Conservation (phyloP, 2,329 filamentous ascomycete genomes). For the Rhinocladiella similis region DNA sequence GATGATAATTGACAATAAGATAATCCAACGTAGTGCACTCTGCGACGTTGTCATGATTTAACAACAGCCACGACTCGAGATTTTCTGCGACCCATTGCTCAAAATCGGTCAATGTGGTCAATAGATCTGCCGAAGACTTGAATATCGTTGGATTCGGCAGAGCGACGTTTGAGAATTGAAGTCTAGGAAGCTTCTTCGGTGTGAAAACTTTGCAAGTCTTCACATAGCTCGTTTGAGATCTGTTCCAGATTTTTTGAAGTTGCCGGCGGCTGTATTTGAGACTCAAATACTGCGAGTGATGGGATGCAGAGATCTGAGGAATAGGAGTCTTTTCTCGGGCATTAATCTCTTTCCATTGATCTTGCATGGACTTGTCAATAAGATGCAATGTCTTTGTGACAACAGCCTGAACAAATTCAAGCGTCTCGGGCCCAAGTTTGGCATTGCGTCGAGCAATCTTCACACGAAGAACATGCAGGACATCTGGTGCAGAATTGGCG, state of each 20-base stretch:
- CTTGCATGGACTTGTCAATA: constrained; percentile 10
- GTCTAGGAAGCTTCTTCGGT: not conserved
- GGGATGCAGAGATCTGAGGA: not conserved
- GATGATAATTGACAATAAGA: constrained; percentile 39
- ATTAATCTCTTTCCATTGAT: constrained; percentile 9
- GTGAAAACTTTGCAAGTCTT: not conserved
- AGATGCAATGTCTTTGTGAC: constrained; percentile 16
- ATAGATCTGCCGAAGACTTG: constrained; percentile 15
- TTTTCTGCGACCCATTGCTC: constrained; percentile 51
- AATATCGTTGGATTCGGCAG: constrained; percentile 11
- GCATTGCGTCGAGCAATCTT: constrained; percentile 47
- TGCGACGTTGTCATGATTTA: constrained; percentile 23
- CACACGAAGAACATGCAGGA: constrained; percentile 43
- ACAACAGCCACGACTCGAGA: constrained; percentile 42
- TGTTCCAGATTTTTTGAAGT: constrained; percentile 4
- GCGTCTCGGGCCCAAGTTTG: constrained; percentile 39
- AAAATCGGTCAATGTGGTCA: constrained; percentile 39
- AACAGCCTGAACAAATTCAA: constrained; percentile 7
- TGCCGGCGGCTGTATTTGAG: constrained; percentile 1
- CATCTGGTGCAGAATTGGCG: constrained; percentile 29
- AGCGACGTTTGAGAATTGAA: not conserved
- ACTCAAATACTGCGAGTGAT: not conserved
- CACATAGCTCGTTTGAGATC: constrained; percentile 15
- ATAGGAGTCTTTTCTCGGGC: constrained; percentile 13
- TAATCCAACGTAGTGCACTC: constrained; percentile 35